phyloP scores from a whole-genome alignment of 1,284 basidiomycete genomes.

The Ganoderma sinense region DNA sequence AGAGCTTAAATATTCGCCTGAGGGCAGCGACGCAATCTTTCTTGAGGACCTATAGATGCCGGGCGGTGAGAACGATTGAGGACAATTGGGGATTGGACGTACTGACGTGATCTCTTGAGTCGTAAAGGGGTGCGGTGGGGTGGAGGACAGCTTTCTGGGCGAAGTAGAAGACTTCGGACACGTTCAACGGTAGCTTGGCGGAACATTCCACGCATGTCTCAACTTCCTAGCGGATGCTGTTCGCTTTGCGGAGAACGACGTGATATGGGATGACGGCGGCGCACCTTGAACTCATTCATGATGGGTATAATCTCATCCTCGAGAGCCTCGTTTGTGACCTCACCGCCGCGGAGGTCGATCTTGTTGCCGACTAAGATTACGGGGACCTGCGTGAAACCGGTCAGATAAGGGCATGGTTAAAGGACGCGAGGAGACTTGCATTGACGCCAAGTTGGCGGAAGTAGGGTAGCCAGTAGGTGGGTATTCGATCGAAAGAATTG shows the following conservation, averaged over 20 bases:
- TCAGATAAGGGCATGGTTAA: constrained; percentile 9
- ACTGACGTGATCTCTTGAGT: constrained; percentile 91
- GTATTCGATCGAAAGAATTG: constrained; percentile 95
- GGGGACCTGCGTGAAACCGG: constrained; percentile 69
- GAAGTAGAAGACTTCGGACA: constrained; percentile 99
- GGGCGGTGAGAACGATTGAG: constrained; percentile 11
- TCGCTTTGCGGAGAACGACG: constrained; percentile 13
- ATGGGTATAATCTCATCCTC: constrained; percentile 95
- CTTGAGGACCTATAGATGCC: constrained; percentile 78
- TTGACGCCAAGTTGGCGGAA: constrained; percentile 96
- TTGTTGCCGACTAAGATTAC: constrained; percentile 99
- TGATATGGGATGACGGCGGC: constrained; percentile 23
- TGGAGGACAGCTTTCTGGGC: constrained; percentile 98
- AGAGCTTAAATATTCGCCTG: constrained; percentile 94
- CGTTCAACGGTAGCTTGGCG: constrained; percentile 88
- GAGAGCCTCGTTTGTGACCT: constrained; percentile 93
- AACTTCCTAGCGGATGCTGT: constrained; percentile 73
- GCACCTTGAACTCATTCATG: constrained; percentile 96
- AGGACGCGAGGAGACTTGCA: constrained; percentile 51
- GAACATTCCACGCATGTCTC: constrained; percentile 99
- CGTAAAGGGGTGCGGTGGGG: constrained; percentile 96
- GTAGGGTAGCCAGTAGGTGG: constrained; percentile 98
- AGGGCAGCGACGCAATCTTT: constrained; percentile 91
- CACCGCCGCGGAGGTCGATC: constrained; percentile 92
- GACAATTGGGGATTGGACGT: constrained; percentile 2